Base-by-base conservation (phyloP, 495 filamentous ascomycete species). In the Neurospora cerealis region DNA sequence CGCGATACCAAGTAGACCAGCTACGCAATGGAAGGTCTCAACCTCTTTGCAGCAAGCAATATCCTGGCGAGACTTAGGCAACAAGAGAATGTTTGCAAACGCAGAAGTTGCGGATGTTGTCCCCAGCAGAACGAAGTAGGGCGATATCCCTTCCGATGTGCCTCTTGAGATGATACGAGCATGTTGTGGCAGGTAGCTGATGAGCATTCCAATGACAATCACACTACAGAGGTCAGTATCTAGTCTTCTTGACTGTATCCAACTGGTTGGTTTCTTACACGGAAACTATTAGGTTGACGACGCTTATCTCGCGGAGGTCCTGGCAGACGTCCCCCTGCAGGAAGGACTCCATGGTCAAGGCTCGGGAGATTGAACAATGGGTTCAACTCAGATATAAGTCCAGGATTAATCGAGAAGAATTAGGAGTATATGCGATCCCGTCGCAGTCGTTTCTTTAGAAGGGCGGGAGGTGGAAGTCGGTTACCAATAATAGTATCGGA, bases 181-280 rank as follows among this genome's bases (percentile, higher is more conserved):
- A 81, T 98, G 96, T 81, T 99, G 96, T 2, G 96, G 96, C 37
- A 97, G 88, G 82, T 99, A 99, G 73, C 95, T 98, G 73, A 95
- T 80, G 72, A 98, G 84, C 81, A 99, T 96, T 69, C 96, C 96
- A 77, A 97, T 78, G 77, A 98, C 85, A 75, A 99, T 93, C 77
- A 97, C 81, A 76, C 93, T 97, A 72, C 44, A 37, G 37, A 24
- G 21, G 28, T 66, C 54, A 66, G 54, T 32, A 4, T 8, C 6
- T 62, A 15, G 7, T 13, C 24, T 32, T 32, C 5, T 17, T 62
- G 21, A 28, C 24, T 28, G 24, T 28, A 28, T 28, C 24, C 24
- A 7, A 7, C 5, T n/a, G 41, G 6, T 17, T 37, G 11, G 77
- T n/a, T 46, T 46, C 84, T 71, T 81, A 91, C 89, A 90, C 85